Evolutionary conservation across 768 basidiomycete genomes (phyloP).

Genomic region (Sutorius australiensis): DNA sequence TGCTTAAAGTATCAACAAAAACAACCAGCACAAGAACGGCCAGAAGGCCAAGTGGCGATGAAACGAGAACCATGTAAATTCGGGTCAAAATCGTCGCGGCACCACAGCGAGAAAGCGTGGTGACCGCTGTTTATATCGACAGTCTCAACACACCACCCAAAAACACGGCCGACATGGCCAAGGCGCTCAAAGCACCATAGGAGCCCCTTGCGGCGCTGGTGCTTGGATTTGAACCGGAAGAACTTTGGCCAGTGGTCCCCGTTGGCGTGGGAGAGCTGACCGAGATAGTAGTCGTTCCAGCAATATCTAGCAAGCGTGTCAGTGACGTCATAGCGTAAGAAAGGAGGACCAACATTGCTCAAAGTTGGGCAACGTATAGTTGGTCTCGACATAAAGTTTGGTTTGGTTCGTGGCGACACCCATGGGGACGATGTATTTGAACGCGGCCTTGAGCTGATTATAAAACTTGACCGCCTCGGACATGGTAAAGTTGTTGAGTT

Average conservation of each 20-base stretch:
- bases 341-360: constrained; percentile 37
- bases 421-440: constrained; percentile 50
- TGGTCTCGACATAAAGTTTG: constrained; percentile 49
- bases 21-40: too few species aligned
- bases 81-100: neutral
- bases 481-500: constrained; percentile 62
- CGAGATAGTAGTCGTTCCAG: constrained; percentile 23
- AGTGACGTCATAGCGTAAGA: neutral
- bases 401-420: constrained; percentile 49
- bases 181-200: constrained; percentile 3
- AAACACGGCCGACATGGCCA: constrained; percentile 16
- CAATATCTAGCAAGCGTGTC: constrained; percentile 14
- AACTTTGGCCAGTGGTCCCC: neutral
- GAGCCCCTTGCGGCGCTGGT: neutral
- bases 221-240: constrained; percentile 4
- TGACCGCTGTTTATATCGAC: constrained; percentile 13
- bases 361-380: constrained; percentile 41
- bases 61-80: too few species aligned
- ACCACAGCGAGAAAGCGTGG: neutral
- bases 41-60: too few species aligned
- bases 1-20: too few species aligned
- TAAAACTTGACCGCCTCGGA: constrained; percentile 53
- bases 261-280: neutral
- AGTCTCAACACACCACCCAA: constrained; percentile 14
- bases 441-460: constrained; percentile 40